These are phyloP conservation scores for Pezizomycotina sp. DNA, from an alignment of 2,329 filamentous ascomycete genomes.

Conservation along the genomic window DNA sequence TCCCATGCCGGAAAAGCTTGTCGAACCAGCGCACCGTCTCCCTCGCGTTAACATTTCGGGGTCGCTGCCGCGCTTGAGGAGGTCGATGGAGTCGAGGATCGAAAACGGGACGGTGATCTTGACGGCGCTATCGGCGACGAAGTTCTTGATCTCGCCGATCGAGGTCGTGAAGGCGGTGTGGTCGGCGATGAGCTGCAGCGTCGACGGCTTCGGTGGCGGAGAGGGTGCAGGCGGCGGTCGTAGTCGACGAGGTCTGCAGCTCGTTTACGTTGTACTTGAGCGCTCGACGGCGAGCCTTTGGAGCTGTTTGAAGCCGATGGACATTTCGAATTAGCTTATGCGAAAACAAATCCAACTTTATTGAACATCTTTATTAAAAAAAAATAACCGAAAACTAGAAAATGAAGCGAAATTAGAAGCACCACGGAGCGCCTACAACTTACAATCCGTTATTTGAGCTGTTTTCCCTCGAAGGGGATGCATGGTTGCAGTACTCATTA, in stretches of 20 bases:
- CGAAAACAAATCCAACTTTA: too few species aligned
- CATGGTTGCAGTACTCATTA: too few species aligned
- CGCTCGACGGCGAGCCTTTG: conserved; percentile 25
- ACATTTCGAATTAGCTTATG: too few species aligned
- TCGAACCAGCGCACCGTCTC: conserved; percentile 38
- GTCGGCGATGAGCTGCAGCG: conserved; percentile 38
- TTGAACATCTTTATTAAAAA: too few species aligned
- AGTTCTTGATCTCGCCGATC: conserved; percentile 38
- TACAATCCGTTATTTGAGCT: too few species aligned
- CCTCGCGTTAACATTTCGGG: conserved; percentile 34
- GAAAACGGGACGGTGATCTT: conserved; percentile 37
- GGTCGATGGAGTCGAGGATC: conserved; percentile 26
- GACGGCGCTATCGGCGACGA: conserved; percentile 35
- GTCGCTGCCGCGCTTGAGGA: conserved; percentile 25
- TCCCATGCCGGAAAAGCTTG: conserved; percentile 34
- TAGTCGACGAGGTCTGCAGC: conserved; percentile 24
- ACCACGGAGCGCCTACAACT: too few species aligned
- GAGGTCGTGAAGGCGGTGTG: conserved; percentile 37
- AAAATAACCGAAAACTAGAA: too few species aligned
- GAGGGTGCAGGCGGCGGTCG: conserved; percentile 20
- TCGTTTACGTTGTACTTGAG: conserved; percentile 25
- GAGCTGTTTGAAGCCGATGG: conserved; percentile 13
- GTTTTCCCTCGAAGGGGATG: too few species aligned
- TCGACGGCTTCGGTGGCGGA: conserved; percentile 29
- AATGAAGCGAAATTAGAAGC: too few species aligned